These are phyloP conservation scores for Monilinia fructigena DNA, from an alignment of 2,329 filamentous ascomycete genomes.

Conservation along the genomic window DNA sequence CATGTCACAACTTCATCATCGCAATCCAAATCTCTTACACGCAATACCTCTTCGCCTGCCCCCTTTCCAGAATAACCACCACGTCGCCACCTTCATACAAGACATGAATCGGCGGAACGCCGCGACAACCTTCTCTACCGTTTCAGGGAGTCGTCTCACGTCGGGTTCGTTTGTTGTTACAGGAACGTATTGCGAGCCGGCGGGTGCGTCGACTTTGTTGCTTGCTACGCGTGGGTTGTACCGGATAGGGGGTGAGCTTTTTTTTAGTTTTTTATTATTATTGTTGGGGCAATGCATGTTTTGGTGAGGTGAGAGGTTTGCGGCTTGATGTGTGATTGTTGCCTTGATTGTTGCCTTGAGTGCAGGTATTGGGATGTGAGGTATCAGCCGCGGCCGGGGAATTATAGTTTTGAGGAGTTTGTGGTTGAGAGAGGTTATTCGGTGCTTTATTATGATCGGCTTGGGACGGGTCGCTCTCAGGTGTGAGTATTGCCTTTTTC, in stretches of 20 bases:
- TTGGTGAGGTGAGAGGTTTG: rapidly evolving
- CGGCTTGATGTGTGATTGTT: neutral
- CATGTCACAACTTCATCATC: no score
- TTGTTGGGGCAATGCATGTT: no score
- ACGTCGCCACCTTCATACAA: neutral
- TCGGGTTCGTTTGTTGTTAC: neutral
- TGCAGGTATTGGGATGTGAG: neutral
- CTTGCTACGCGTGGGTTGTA: neutral
- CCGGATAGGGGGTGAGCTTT: neutral
- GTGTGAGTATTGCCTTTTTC: neutral
- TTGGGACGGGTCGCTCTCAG: neutral
- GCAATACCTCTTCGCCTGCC: neutral
- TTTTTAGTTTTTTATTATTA: neutral
- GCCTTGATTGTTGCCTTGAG: no score
- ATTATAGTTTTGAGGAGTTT: neutral
- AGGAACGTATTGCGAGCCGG: neutral
- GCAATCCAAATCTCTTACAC: neutral
- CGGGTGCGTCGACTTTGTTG: neutral
- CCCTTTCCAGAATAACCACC: neutral
- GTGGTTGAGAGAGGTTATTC: neutral
- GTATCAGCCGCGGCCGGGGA: neutral
- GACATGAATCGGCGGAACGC: neutral
- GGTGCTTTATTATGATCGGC: neutral
- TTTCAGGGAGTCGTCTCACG: neutral
- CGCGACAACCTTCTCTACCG: neutral